Evolutionary conservation across 441 rosid genomes (phyloP).

Genomic region (Gossypium aridum): DNA sequence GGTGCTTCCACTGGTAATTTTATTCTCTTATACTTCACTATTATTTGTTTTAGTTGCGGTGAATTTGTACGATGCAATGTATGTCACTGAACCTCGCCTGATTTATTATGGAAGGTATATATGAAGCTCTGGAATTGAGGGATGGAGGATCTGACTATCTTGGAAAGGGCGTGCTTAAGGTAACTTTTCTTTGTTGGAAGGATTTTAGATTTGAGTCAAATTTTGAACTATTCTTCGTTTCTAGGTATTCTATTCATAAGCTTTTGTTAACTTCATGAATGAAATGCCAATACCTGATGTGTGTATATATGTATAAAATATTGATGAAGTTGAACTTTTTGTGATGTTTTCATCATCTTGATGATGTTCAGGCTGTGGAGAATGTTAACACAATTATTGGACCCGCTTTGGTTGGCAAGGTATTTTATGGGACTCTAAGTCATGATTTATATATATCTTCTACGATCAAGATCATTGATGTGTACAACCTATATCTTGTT

Average conservation of each 20-base stretch:
- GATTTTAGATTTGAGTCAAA: neutral
- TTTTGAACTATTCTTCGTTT: neutral
- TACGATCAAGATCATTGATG: neutral
- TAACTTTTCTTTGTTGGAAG: neutral
- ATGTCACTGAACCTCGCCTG: neutral
- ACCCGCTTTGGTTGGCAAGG: conserved; percentile 43
- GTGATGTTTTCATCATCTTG: neutral
- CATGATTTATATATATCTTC: neutral
- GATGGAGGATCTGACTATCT: conserved; percentile 48
- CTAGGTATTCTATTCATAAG: neutral
- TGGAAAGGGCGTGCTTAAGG: conserved; percentile 46
- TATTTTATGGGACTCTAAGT: neutral
- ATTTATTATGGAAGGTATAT: conserved; percentile 25
- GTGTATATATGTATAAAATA: neutral
- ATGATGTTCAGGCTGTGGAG: conserved; percentile 26
- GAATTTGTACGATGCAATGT: neutral
- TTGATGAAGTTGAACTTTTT: neutral
- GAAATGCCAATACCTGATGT: neutral
- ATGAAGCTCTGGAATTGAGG: conserved; percentile 45
- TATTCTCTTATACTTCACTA: neutral
- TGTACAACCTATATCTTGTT: neutral
- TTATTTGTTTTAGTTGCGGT: neutral
- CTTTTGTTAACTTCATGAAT: neutral
- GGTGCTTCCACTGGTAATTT: conserved; percentile 43
- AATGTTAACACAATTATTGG: conserved; percentile 34